Conservation (phyloP, 768 basidiomycete species). For the Phanerodontia chrysosporium region DNA sequence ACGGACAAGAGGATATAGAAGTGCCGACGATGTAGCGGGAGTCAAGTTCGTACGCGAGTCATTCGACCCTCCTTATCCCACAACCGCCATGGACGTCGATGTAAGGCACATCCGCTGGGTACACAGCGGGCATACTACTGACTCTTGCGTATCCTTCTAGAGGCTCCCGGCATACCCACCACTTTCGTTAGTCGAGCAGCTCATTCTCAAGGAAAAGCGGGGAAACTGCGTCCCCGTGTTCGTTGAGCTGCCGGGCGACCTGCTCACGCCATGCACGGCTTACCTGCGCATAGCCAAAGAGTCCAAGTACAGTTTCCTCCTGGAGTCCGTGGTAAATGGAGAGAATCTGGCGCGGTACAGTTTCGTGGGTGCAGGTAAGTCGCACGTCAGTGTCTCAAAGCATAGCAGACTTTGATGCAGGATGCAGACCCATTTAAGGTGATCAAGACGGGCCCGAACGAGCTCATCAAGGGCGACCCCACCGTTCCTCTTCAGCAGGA, state of each 20-base stretch:
- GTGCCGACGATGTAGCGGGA: background rate
- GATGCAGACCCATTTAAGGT: conserved; percentile 86
- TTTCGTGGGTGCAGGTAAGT: conserved; percentile 90
- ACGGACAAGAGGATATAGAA: background rate
- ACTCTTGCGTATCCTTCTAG: conserved; percentile 30
- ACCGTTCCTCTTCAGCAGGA: conserved; percentile 81
- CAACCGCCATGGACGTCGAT: conserved; percentile 11
- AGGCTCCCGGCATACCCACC: conserved; percentile 68
- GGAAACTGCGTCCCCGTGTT: conserved; percentile 94
- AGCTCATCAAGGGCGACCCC: conserved; percentile 85
- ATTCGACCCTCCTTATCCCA: conserved; percentile 37
- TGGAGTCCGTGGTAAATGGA: conserved; percentile 89
- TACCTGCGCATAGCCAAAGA: conserved; percentile 91
- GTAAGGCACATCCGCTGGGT: background rate
- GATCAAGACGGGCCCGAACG: conserved; percentile 80
- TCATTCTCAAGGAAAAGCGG: conserved; percentile 74
- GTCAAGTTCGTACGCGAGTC: background rate
- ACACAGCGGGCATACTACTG: background rate
- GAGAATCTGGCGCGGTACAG: conserved; percentile 92
- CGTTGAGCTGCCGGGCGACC: conserved; percentile 90
- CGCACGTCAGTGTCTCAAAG: background rate
- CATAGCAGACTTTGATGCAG: background rate
- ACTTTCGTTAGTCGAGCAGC: conserved; percentile 67
- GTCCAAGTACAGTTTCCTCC: conserved; percentile 89
- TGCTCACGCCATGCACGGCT: conserved; percentile 95